These are phyloP conservation scores for Diaporthe aspalathi DNA, from an alignment of 2,329 filamentous ascomycete genomes.

Conservation along the genomic window DNA sequence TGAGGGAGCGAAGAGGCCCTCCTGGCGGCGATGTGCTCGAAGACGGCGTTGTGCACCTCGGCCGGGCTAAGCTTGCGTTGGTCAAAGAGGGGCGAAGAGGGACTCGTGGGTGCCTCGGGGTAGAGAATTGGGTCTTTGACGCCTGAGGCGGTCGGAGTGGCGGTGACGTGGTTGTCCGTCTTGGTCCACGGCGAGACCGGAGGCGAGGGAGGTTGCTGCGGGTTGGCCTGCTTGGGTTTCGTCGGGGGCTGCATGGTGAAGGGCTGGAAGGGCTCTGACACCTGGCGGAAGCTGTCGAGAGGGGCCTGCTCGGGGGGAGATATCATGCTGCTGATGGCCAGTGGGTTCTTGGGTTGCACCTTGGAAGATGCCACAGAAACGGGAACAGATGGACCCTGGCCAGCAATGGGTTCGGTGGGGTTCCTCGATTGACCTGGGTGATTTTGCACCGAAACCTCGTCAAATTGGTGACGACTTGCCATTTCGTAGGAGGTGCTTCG, in stretches of 20 bases:
- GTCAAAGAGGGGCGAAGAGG: conserved; percentile 62
- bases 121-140: conserved; percentile 70
- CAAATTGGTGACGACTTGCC: conserved; percentile 17
- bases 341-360: conserved; percentile 52
- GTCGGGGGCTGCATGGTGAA: conserved; percentile 45
- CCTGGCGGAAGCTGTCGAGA: conserved; percentile 61
- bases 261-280: conserved; percentile 1
- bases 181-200: conserved; percentile 67
- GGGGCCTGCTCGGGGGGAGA: conserved; percentile 69
- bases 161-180: conserved; percentile 49
- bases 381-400: background rate
- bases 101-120: conserved; percentile 58
- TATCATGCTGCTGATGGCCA: conserved; percentile 65
- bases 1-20: conserved; percentile 52
- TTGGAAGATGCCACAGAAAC: background rate
- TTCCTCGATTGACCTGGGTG: background rate
- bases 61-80: conserved; percentile 52
- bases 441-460: conserved; percentile 5
- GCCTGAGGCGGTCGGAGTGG: conserved; percentile 43
- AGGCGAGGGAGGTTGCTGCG: conserved; percentile 62
- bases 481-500: conserved; percentile 8
- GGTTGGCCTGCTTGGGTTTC: conserved; percentile 39
- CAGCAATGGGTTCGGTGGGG: background rate
- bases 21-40: conserved; percentile 61
- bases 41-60: conserved; percentile 57